These are phyloP conservation scores for Pyrenophora graminea DNA, from an alignment of 2,329 filamentous ascomycete genomes.

Conservation along the genomic window DNA sequence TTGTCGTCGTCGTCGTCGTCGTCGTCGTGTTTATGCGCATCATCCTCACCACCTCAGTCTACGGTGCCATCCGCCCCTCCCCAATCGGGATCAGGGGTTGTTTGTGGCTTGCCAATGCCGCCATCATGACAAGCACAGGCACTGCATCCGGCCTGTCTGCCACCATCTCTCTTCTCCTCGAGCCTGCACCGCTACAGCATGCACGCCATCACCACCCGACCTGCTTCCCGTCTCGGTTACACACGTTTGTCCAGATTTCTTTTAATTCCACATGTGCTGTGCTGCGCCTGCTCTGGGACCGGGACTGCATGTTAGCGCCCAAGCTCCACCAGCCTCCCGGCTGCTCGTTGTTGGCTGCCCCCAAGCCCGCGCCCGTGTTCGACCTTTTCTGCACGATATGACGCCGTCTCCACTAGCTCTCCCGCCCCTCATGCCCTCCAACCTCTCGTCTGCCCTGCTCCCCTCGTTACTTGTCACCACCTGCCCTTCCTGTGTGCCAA, in stretches of 20 bases:
- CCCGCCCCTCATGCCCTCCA: conserved; percentile 24
- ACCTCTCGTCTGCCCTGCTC: conserved; percentile 13
- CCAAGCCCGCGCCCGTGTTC: conserved; percentile 4
- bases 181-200: conserved; percentile 7
- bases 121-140: conserved; percentile 12
- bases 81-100: conserved; percentile 11
- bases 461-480: conserved; percentile 8
- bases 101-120: conserved; percentile 13
- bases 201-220: conserved; percentile 3
- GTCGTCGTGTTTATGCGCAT: no score
- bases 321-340: conserved; percentile 15
- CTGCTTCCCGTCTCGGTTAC: conserved; percentile 1
- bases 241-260: conserved; percentile 2
- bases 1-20: no score
- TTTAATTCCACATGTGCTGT: conserved; percentile 1
- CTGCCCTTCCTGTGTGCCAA: conserved; percentile 17
- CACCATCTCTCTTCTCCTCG: conserved; percentile 9
- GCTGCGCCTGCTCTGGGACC: conserved; percentile 5
- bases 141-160: conserved; percentile 4
- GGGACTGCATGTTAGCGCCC: conserved; percentile 13
- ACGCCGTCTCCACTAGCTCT: conserved; percentile 19
- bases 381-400: conserved; percentile 18
- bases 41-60: no score
- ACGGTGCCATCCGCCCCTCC: no score
- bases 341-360: conserved; percentile 6